phyloP scores from a whole-genome alignment of 768 basidiomycete species.

The Mycena sanguinolenta region DNA sequence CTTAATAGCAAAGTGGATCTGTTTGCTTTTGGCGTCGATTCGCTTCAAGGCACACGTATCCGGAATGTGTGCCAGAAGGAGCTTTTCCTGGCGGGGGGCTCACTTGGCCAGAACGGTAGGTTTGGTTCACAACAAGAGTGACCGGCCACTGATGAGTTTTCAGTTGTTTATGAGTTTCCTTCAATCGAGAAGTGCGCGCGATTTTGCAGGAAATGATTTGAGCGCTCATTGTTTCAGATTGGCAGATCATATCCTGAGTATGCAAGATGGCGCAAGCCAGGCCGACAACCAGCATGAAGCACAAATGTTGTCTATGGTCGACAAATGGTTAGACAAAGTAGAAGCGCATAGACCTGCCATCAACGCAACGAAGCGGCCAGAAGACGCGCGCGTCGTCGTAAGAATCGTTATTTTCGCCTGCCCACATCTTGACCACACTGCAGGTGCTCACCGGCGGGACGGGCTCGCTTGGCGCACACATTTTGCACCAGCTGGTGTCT shows the following conservation, averaged over 20 bases:
- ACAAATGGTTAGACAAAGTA: constrained; percentile 50
- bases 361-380: constrained; percentile 26
- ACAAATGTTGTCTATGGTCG: constrained; percentile 61
- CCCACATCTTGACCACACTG: constrained; percentile 21
- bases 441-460: constrained; percentile 66
- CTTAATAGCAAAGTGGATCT: constrained; percentile 54
- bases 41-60: constrained; percentile 65
- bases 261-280: constrained; percentile 46
- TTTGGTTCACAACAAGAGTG: no score
- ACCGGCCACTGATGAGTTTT: constrained; percentile 30
- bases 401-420: background rate
- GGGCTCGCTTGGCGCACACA: constrained; percentile 67
- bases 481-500: constrained; percentile 59
- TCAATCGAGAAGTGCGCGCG: constrained; percentile 52
- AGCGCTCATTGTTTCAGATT: constrained; percentile 42
- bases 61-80: constrained; percentile 62
- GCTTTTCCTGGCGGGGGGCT: constrained; percentile 44
- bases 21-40: constrained; percentile 66
- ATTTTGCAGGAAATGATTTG: background rate
- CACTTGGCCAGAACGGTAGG: constrained; percentile 52
- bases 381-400: constrained; percentile 35
- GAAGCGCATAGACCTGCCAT: constrained; percentile 17
- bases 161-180: constrained; percentile 66
- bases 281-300: constrained; percentile 46
- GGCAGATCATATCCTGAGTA: constrained; percentile 54